Base-by-base conservation (phyloP, 306 rosid species). In the Sicyos edulis region DNA sequence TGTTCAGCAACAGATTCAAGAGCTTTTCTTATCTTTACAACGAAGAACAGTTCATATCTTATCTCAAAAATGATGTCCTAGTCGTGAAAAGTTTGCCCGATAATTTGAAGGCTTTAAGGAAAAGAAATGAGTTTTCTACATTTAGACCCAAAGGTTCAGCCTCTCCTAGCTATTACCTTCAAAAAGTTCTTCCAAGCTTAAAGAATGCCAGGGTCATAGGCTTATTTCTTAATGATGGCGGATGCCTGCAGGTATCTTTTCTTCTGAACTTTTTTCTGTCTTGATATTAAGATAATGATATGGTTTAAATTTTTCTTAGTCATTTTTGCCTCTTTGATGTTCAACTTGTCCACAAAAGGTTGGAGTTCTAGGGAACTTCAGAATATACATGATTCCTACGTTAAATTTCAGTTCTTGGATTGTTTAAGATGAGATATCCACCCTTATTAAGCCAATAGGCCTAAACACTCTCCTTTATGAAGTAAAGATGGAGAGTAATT, bases 11-110 rank as follows among this genome's bases (percentile, higher is more conserved):
- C 69, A 87, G 81, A 79, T 93, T 91, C 90, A 93, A 87, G 86
- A 93, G 99, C 81, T 93, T 93, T 84, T 86, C 99, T 21, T 93
- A 88, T 85, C 84, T 93, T 77, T 91, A 93, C 69, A 77, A 89
- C 0, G 97, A 87, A 88, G 96, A 91, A 59, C 87, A 91, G 80
- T 93, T 93, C 84, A 89, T 91, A 74, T 85, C 87, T 37, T 89
- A 90, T 57, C 96, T 93, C 1, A 86, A 84, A 81, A 86, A 85
- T 71, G 99, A 93, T 78, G 61, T 93, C 72, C 20, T 76, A 75
- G 82, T 93, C 55, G 84, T 82, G 51, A 91, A 87, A 88, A 83
- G 82, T 79, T 85, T 93, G 76, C 96, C 99, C 2, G 89, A 82
- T 59, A 81, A 83, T 80, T 81, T 91, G 67, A 82, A 82, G 79